Percentiles rank a stretch among this genome's conserved stretches.
Conservation (phyloP, 768 basidiomycete species). For the Sarcodon aspratus region DNA sequence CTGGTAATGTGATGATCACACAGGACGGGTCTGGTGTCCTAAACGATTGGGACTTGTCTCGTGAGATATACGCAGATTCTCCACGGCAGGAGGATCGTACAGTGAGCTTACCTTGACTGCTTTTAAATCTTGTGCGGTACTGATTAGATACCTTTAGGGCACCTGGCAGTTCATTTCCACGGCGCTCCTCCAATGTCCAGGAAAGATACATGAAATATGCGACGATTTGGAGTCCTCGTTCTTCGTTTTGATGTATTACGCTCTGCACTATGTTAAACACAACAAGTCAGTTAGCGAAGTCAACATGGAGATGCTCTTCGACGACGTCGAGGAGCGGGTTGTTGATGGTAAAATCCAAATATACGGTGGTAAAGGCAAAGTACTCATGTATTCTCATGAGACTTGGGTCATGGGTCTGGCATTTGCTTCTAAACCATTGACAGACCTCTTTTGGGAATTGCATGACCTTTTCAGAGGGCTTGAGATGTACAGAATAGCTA, state of each 20-base stretch:
- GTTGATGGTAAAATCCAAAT: not conserved
- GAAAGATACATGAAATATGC: conserved; percentile 1
- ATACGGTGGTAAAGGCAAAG: not conserved
- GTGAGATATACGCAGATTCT: not conserved
- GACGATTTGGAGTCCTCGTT: conserved; percentile 8
- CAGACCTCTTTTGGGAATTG: not conserved
- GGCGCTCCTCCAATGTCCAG: not conserved
- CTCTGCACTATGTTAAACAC: not conserved
- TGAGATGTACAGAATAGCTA: not conserved
- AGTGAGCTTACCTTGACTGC: not conserved
- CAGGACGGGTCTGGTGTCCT: not conserved
- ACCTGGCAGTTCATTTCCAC: conserved; percentile 8
- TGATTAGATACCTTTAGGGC: not conserved
- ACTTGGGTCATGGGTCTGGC: not conserved
- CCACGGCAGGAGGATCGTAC: not conserved
- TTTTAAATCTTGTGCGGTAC: not conserved
- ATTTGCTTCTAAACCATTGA: not conserved
- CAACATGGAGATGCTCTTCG: not conserved
- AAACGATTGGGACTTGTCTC: conserved; percentile 4
- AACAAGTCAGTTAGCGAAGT: not conserved
- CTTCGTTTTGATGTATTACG: conserved; percentile 4
- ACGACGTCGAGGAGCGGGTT: not conserved
- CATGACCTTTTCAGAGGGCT: not conserved
- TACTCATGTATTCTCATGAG: not conserved
- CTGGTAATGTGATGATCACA: conserved; percentile 3